Evolutionary conservation across 169 alveolate species (phyloP), one percentile per base, ranked within the genome.

Genomic region (Babesia bigemina): DNA sequence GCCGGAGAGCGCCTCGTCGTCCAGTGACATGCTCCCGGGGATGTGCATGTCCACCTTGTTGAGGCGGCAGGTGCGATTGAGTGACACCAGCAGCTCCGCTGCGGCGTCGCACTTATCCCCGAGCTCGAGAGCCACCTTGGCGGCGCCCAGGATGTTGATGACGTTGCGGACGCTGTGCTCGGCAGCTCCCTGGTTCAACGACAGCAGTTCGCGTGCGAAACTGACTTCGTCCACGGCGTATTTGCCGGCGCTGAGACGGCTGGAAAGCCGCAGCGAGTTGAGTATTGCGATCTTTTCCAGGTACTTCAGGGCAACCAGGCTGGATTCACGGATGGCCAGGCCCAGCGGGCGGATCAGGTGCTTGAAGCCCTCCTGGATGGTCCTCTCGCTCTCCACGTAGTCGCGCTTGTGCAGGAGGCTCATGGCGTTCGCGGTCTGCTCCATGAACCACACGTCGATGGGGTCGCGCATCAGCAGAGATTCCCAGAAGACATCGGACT

Each of bases 381-480:
- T 75, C 45, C 24, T 13, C 13, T 57, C 66, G 45, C 66, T 75
- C 26, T 48, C 48, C 6, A 11, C 70, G 49, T 75, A 63, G 42
- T 63, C 21, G 12, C 24, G 48, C 69, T 75, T 75, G 17, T 75
- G 78, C 36, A 75, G 57, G 53, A 22, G 65, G 49, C 75, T 49
- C 28, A 75, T 39, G 57, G 84, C 56, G 29, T 48, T 17, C 13
- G 84, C 84, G 1, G 76, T 75, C 75, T 65, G 60, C 45, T 75
- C 76, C 84, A 75, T 75, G 69, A 75, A 75, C 84, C 84, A 75
- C 22, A 75, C 84, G 36, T 75, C 84, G 29, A 75, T 60, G 24
- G 84, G 70, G 36, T 75, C 84, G 17, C 70, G 56, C 84, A 75
- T 75, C n/a, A 74, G 49, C 26, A 75, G 76, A 2, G 84, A 63